Evolutionary conservation across 345 rosid genomes (phyloP).

Genomic region (Hibiscus mutabilis): DNA sequence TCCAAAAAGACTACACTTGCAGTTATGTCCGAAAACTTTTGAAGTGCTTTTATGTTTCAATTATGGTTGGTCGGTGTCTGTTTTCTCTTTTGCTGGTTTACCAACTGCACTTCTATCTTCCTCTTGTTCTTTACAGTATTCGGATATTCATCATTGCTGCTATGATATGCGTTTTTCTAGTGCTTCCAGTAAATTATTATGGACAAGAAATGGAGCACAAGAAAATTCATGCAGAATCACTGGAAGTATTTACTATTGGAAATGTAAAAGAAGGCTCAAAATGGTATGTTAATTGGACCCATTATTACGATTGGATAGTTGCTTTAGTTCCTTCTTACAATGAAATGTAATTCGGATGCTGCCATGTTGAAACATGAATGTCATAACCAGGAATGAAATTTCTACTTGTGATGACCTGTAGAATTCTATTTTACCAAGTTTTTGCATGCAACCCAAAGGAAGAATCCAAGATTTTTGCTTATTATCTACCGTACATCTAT

Average conservation of each 20-base stretch:
- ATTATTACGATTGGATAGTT: background rate
- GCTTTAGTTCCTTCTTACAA: background rate
- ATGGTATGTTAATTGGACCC: constrained; percentile 46
- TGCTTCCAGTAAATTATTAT: constrained; percentile 84
- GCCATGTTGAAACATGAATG: background rate
- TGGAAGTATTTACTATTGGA: constrained; percentile 68
- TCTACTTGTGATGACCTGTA: background rate
- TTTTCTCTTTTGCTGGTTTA: constrained; percentile 9
- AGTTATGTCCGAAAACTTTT: background rate
- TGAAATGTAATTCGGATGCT: background rate
- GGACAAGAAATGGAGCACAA: constrained; percentile 62
- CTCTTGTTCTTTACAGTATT: constrained; percentile 48
- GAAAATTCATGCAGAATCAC: constrained; percentile 47
- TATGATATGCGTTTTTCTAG: constrained; percentile 53
- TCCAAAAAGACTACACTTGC: background rate
- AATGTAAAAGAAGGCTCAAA: constrained; percentile 70
- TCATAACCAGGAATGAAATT: background rate
- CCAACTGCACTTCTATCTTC: constrained; percentile 13
- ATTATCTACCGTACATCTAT: background rate
- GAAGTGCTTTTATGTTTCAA: constrained; percentile 1
- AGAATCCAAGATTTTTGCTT: background rate
- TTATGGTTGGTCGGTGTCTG: constrained; percentile 5
- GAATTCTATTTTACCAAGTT: background rate
- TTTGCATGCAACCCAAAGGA: background rate
- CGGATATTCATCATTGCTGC: constrained; percentile 68